phyloP scores from a whole-genome alignment of 192 early-diverging fungal genomes.

The Umbelopsis sp. region DNA sequence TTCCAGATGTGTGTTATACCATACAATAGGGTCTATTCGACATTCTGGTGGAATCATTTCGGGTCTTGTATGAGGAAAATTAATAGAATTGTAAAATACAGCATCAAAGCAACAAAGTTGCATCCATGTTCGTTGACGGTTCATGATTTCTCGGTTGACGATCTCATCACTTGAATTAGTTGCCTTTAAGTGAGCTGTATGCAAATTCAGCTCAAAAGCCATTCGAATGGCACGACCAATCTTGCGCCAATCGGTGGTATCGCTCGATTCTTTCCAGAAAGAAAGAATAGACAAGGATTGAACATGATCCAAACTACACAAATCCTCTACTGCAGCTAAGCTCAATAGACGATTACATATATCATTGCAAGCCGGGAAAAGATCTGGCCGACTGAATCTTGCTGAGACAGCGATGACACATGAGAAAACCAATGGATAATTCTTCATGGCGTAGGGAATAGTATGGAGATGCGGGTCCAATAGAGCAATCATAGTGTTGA shows the following conservation, averaged over 20 bases:
- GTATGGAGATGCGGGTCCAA: not conserved
- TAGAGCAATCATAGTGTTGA: constrained; percentile 10
- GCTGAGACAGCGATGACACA: not conserved
- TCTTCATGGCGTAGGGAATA: not conserved
- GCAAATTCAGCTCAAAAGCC: not conserved
- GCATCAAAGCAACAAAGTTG: constrained; percentile 11
- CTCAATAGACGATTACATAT: not conserved
- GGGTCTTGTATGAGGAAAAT: not conserved
- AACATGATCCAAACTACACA: constrained; percentile 5
- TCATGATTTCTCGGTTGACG: constrained; percentile 1
- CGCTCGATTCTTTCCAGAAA: constrained; percentile 16
- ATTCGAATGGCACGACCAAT: constrained; percentile 5
- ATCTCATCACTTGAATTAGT: not conserved
- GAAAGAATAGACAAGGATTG: constrained; percentile 3
- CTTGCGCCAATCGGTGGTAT: constrained; percentile 5
- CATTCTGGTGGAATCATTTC: constrained; percentile 7
- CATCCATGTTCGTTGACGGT: constrained; percentile 13
- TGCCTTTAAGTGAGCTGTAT: not conserved
- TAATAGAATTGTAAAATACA: not conserved
- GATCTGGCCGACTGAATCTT: constrained; percentile 2
- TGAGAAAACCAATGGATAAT: constrained; percentile 11
- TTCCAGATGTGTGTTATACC: not conserved
- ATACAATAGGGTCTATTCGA: not conserved
- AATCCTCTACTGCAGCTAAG: not conserved
- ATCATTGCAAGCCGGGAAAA: not conserved